Base-by-base conservation (phyloP, 2,329 filamentous ascomycete species). In the Ceratocystis smalleyi region DNA sequence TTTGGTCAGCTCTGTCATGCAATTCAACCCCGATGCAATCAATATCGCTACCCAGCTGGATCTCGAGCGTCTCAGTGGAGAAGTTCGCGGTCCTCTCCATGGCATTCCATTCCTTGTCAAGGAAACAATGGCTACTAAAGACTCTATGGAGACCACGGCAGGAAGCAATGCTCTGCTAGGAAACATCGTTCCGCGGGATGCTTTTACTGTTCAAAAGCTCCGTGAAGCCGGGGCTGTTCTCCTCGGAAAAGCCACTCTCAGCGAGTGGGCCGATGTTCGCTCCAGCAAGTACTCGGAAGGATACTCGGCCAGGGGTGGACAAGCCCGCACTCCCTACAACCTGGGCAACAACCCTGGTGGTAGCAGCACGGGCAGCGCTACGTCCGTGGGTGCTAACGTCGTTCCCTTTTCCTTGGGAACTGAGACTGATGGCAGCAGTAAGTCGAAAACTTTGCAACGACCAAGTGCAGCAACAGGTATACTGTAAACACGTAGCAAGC, bases 81-180 rank as follows among this genome's bases (percentile, higher is more conserved):
- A 74, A 47, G 71, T 84, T 8, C 79, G 84, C n/a, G 81, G 86
- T 1, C 82, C 83, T 0, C 77, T 91, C 1, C 87, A 91, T 71
- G 87, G 87, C 2, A 88, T 91, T 54, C 87, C 88, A 0, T 88
- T 88, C 71, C 76, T 86, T 2, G 81, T 89, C 68, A 91, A 91
- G 73, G 87, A 91, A 71, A 87, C 86, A 70, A 86, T 88, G 64
- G 84, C 78, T 27, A 83, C 81, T 6, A 83, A 83, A 68, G 87
- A 89, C 71, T 79, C 79, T 62, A 81, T 91, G 79, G 80, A 90
- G 70, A 91, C 87, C 0, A 90, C 87, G 0, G 86, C 87, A 0
- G 88, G 88, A 0, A 83, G 79, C 69, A 84, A 77, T 79, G 83
- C 83, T 19, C 77, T 91, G 0, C 72, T 87, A 1, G 87, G 86